These are phyloP conservation scores for Saccharum spontaneum DNA, from an alignment of 176 grass and related monocot species.

Conservation along the genomic window DNA sequence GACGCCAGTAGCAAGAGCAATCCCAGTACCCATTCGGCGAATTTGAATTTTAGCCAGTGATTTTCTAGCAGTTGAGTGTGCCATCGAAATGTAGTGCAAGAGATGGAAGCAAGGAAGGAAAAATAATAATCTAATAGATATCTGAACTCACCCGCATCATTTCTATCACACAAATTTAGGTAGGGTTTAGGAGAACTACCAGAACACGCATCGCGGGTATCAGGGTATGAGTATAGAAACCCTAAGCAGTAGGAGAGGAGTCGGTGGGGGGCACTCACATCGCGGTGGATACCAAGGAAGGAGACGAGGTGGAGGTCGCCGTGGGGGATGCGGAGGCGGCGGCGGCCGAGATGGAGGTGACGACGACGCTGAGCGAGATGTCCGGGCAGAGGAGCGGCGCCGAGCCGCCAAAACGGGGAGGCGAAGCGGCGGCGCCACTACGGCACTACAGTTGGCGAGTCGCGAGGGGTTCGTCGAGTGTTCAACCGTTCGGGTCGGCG, in stretches of 20 bases:
- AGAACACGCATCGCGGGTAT: neutral
- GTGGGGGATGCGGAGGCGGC: neutral
- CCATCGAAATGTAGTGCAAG: neutral
- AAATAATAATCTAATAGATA: neutral
- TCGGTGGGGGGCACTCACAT: neutral
- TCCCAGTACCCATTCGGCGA: neutral
- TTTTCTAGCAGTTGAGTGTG: neutral
- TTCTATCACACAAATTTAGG: too few relatives aligned
- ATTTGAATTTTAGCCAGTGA: too few relatives aligned
- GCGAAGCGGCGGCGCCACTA: neutral
- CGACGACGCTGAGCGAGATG: neutral
- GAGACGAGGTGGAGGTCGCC: neutral
- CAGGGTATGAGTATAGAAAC: neutral
- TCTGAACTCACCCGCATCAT: too few relatives aligned
- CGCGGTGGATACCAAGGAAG: neutral
- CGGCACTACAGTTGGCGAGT: too few relatives aligned
- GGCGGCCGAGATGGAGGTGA: neutral
- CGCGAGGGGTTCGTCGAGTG: too few relatives aligned
- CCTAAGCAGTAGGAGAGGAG: neutral
- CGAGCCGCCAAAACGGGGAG: neutral
- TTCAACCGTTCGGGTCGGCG: too few relatives aligned
- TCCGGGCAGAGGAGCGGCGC: neutral
- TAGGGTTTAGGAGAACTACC: too few relatives aligned
- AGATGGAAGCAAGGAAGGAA: neutral
- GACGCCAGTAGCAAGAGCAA: too few relatives aligned